phyloP scores from a whole-genome alignment of 768 basidiomycete genomes.

The Collybiopsis luxurians region DNA sequence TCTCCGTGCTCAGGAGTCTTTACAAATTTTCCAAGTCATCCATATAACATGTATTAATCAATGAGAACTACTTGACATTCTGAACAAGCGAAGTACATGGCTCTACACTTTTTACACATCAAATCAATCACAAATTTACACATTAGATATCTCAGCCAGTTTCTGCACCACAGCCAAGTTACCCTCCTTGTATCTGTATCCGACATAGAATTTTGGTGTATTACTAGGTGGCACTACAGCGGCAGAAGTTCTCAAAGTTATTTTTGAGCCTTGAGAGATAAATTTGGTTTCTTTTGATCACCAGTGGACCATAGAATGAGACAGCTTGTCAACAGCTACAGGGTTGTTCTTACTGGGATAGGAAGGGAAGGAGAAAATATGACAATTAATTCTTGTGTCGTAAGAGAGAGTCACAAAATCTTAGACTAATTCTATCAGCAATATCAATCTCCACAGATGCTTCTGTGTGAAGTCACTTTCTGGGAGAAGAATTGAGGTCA shows the following conservation, averaged over 20 bases:
- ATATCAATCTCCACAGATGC: slow-evolving; percentile 36
- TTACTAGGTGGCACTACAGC: too few species aligned
- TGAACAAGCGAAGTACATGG: too few species aligned
- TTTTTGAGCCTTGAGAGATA: neutral
- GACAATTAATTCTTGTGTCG: too few species aligned
- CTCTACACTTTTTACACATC: too few species aligned
- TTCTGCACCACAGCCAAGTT: too few species aligned
- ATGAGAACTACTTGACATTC: too few species aligned
- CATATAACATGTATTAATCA: too few species aligned
- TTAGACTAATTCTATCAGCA: slow-evolving; percentile 58
- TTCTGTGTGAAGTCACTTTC: slow-evolving; percentile 46
- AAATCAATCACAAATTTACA: too few species aligned
- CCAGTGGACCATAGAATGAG: slow-evolving; percentile 42
- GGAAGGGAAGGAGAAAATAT: slow-evolving; percentile 5
- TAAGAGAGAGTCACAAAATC: neutral
- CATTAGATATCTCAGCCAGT: slow-evolving; percentile 74
- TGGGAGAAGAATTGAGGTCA: slow-evolving; percentile 18
- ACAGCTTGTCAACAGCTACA: slow-evolving; percentile 87
- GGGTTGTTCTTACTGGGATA: too few species aligned
- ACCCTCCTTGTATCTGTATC: slow-evolving; percentile 84
- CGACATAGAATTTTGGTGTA: slow-evolving; percentile 58
- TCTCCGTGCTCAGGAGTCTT: too few species aligned
- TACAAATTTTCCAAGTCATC: too few species aligned
- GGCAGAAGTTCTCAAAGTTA: slow-evolving; percentile 18
- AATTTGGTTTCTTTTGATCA: neutral